Conservation (phyloP, 169 alveolate genomes). For the Perkinsus marinus region DNA sequence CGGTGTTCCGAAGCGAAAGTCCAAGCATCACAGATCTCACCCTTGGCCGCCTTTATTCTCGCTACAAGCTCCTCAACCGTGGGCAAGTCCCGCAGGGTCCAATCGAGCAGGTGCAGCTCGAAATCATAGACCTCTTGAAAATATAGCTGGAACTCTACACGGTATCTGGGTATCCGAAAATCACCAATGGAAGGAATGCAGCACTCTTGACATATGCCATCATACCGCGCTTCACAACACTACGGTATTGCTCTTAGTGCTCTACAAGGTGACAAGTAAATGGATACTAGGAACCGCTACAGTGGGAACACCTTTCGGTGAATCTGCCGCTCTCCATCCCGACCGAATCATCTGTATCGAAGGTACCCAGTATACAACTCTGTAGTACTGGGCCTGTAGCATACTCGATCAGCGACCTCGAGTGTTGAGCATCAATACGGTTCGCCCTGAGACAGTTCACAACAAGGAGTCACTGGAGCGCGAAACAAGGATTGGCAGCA, state of each 20-base stretch:
- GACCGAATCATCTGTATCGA: not conserved
- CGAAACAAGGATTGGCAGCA: not conserved
- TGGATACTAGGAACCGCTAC: not conserved
- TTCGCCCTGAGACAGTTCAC: not conserved
- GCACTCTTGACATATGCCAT: no score
- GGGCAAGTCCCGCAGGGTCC: not conserved
- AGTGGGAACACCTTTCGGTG: not conserved
- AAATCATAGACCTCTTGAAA: slow-evolving; percentile 26
- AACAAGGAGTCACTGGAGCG: not conserved
- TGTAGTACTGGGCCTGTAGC: not conserved
- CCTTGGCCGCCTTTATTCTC: not conserved
- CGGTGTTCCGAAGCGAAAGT: no score
- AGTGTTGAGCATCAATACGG: not conserved
- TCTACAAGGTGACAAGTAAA: no score
- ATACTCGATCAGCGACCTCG: not conserved
- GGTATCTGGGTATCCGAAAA: not conserved
- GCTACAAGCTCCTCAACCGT: not conserved
- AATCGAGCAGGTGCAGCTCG: slow-evolving; percentile 1
- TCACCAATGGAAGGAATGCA: not conserved
- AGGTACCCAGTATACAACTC: not conserved
- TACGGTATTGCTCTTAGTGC: no score
- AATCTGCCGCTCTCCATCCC: not conserved
- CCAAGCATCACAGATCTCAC: no score
- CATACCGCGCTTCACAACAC: no score
- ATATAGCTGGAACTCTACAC: slow-evolving; percentile 10